Base-by-base conservation (phyloP, 2,329 filamentous ascomycete species). In the Cladophialophora carrionii region DNA sequence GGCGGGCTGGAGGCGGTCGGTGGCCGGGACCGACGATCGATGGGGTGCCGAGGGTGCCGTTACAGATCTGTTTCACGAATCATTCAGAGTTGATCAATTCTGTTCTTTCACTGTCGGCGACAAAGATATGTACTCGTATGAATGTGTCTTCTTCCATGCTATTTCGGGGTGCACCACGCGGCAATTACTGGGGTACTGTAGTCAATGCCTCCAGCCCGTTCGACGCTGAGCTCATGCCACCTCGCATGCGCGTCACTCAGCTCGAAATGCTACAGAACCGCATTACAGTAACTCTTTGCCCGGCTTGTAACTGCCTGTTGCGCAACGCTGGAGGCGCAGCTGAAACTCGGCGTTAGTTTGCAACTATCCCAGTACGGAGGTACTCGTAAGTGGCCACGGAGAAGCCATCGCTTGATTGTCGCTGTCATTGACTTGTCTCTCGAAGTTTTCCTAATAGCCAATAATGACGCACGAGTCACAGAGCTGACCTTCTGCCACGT, bases 241-340 rank as follows among this genome's bases (percentile, higher is more conserved):
- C 34, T 43, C 37, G 37, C 37, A 43, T 43, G 37, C 3, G 37
- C n/a, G 17, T 7, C 37, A 43, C n/a, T 43, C 37, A 43, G 37
- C 37, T 43, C 17, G 17, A 43, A 17, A 14, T 43, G n/a, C 17
- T 4, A 14, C 37, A 43, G 37, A 58, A 17, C 37, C 17, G 48
- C 46, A 53, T 60, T n/a, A n/a, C n/a, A n/a, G n/a, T n/a, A 9
- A 26, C 34, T 29, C 43, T 3, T 12, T 41, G 17, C 24, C 34
- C 49, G 24, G 58, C 32, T 54, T 61, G 46, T 14, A 61, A 43
- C 29, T 43, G 24, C 41, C 24, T 34, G 37, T 56, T 62, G 60
- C 60, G 60, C 60, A 62, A 62, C 4, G 48, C 37, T 4, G 37
- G 24, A 51, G 60, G 60, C 61, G 54, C 61, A 63, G 62, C 62